phyloP scores from a whole-genome alignment of 1,284 basidiomycete species.

The Apiotrichum brassicae region DNA sequence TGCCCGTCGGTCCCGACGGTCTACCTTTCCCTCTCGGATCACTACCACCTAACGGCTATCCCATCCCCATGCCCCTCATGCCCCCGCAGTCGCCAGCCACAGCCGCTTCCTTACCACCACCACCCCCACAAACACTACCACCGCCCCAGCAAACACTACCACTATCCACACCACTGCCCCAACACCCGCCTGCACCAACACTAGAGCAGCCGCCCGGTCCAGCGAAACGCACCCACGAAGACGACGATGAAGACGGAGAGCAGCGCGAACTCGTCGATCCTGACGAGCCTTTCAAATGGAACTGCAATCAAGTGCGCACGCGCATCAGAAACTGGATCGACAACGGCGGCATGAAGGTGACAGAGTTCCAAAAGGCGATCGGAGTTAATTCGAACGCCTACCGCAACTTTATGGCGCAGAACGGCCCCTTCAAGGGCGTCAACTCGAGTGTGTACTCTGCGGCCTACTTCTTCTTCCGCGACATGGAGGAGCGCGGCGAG shows the following conservation, averaged over 20 bases:
- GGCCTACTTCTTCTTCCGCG: constrained; percentile 4
- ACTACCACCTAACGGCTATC: background rate
- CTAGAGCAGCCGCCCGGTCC: background rate
- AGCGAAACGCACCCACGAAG: background rate
- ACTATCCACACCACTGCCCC: too few relatives aligned
- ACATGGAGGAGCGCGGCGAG: background rate
- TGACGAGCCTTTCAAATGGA: constrained; percentile 4
- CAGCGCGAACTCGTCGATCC: background rate
- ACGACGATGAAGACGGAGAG: background rate
- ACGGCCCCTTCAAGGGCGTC: background rate
- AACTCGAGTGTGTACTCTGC: background rate
- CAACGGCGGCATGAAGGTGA: constrained; percentile 3
- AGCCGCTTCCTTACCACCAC: background rate
- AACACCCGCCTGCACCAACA: background rate
- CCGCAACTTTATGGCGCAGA: constrained; percentile 5
- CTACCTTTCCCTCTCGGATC: background rate
- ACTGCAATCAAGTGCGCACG: constrained; percentile 6
- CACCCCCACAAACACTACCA: background rate
- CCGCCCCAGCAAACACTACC: background rate
- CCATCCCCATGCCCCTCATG: background rate
- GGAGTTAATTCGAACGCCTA: constrained; percentile 4
- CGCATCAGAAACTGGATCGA: constrained; percentile 1
- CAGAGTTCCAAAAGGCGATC: constrained; percentile 3
- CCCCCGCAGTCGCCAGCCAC: background rate
- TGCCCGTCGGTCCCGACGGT: background rate